A percentile compares a stretch with the other conserved stretches of the same genome.
phyloP scores from a whole-genome alignment of 2,329 filamentous ascomycete genomes.

The Botrytis squamosa region DNA sequence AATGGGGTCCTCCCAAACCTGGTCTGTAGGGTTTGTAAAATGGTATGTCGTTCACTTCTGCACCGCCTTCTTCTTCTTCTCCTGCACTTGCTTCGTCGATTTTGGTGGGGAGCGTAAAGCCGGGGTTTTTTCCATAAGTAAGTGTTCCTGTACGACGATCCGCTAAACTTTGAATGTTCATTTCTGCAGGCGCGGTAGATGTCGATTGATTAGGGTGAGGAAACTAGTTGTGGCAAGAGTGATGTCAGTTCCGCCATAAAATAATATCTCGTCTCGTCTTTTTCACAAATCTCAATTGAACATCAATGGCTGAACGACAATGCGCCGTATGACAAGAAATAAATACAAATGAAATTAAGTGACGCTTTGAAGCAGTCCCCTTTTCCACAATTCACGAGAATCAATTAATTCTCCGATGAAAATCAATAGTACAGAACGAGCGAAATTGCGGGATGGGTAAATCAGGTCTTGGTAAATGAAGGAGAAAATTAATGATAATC shows the following conservation, averaged over 20 bases:
- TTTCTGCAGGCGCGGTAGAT: constrained; percentile 8
- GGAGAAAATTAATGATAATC: neutral
- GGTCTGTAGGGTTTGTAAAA: constrained; percentile 24
- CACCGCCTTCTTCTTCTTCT: constrained; percentile 25
- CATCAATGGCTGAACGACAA: neutral
- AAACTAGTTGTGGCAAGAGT: constrained; percentile 13
- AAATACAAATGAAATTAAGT: neutral
- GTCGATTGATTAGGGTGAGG: constrained; percentile 17
- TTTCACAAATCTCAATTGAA: neutral
- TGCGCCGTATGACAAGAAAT: neutral
- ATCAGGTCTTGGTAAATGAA: neutral
- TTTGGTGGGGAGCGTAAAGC: constrained; percentile 16
- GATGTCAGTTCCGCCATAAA: constrained; percentile 6
- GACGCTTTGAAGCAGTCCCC: neutral
- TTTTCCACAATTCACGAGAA: neutral
- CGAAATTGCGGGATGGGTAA: neutral
- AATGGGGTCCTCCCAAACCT: neutral
- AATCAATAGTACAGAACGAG: neutral
- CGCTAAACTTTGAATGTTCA: constrained; percentile 17
- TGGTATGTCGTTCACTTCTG: constrained; percentile 33
- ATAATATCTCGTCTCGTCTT: neutral
- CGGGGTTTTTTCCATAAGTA: neutral
- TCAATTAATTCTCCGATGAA: neutral
- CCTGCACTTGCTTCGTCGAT: constrained; percentile 13
- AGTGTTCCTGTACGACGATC: constrained; percentile 16